Evolutionary conservation across 108 stramenopile species (phyloP).

Genomic region (Skeletonema costatum): DNA sequence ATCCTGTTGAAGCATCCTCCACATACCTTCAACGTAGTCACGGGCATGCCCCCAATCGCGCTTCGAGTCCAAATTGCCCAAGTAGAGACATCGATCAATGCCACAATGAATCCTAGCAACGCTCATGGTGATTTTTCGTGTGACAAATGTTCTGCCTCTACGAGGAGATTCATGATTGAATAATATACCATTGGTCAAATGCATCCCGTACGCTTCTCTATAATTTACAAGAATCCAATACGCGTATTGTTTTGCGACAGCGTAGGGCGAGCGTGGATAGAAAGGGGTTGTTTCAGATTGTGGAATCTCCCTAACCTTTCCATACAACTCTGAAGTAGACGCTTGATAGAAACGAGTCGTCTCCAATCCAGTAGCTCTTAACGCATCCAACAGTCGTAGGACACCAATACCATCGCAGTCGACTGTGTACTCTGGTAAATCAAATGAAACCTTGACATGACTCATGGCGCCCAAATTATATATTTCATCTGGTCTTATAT

Average conservation of each 20-base stretch:
- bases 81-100: constrained; percentile 56
- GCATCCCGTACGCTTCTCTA: constrained; percentile 78
- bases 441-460: constrained; percentile 78
- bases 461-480: constrained; percentile 82
- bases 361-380: constrained; percentile 49
- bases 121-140: constrained; percentile 69
- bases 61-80: constrained; percentile 74
- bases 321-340: constrained; percentile 74
- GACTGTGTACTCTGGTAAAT: constrained; percentile 81
- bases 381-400: constrained; percentile 67
- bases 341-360: constrained; percentile 57
- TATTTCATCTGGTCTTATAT: constrained; percentile 56
- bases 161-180: constrained; percentile 81
- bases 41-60: constrained; percentile 79
- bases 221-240: constrained; percentile 79
- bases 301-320: constrained; percentile 74
- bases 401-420: constrained; percentile 73
- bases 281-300: constrained; percentile 77
- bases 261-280: constrained; percentile 78
- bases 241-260: constrained; percentile 70
- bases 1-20: constrained; percentile 75
- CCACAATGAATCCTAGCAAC: constrained; percentile 60
- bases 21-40: constrained; percentile 83
- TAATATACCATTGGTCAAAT: constrained; percentile 67
- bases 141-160: constrained; percentile 72